Conservation (phyloP, 2,329 filamentous ascomycete species). For the Coniochaeta pulveracea region DNA sequence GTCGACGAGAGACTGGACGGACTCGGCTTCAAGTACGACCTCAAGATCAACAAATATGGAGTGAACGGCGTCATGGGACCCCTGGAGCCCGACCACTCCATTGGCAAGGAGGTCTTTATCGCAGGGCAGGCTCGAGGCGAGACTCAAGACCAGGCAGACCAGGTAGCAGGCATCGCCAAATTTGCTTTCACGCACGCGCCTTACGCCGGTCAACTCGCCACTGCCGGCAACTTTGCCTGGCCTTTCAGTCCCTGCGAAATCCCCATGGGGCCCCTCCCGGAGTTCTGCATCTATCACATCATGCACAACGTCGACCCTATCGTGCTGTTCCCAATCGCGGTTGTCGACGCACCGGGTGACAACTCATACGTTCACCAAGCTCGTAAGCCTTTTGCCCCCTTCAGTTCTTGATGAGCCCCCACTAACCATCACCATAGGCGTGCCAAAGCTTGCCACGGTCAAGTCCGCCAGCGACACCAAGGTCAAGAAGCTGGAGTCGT, state of each 20-base stretch:
- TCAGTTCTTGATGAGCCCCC: not conserved
- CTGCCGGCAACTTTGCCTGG: conserved; percentile 35
- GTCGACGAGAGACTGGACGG: conserved; percentile 9
- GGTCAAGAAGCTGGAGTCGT: not conserved
- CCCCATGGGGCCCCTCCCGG: conserved; percentile 20
- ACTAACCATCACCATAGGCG: not conserved
- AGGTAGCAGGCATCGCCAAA: conserved; percentile 27
- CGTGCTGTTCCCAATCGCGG: conserved; percentile 2
- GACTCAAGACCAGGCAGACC: conserved; percentile 32
- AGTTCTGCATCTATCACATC: conserved; percentile 38
- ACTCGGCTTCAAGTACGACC: conserved; percentile 11
- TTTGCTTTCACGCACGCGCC: conserved; percentile 31
- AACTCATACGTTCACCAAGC: conserved; percentile 2
- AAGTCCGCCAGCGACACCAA: not conserved
- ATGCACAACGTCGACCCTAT: conserved; percentile 17
- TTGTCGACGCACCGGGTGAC: not conserved
- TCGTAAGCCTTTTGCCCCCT: not conserved
- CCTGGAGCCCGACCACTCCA: conserved; percentile 6
- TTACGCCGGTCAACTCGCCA: conserved; percentile 39
- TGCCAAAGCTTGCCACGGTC: not conserved
- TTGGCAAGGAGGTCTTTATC: conserved; percentile 30
- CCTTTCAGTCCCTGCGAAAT: conserved; percentile 8
- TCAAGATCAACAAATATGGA: conserved; percentile 33
- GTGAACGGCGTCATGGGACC: conserved; percentile 20
- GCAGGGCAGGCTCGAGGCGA: conserved; percentile 33